Evolutionary conservation across 2,329 filamentous ascomycete species (phyloP).

Genomic region (Alternaria gaisen): DNA sequence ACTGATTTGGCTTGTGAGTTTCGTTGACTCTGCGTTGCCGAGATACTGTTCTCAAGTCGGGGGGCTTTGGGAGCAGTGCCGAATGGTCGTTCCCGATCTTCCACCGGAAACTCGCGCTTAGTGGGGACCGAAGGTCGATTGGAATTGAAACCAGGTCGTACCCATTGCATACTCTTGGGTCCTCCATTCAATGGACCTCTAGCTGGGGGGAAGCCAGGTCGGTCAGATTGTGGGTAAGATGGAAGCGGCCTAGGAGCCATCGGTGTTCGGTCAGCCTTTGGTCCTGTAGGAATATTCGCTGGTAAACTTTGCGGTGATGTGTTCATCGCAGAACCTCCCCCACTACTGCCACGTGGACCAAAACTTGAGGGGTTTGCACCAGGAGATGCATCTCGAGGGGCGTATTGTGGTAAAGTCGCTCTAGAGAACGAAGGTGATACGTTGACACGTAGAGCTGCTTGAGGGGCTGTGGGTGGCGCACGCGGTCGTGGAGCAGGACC

Average conservation of each 20-base stretch:
- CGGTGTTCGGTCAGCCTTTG: slow-evolving; percentile 48
- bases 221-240: slow-evolving; percentile 43
- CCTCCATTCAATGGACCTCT: slow-evolving; percentile 46
- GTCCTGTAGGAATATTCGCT: slow-evolving; percentile 52
- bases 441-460: slow-evolving; percentile 42
- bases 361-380: slow-evolving; percentile 32
- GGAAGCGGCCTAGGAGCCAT: slow-evolving; percentile 42
- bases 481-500: slow-evolving; percentile 41
- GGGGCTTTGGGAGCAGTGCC: slow-evolving; percentile 46
- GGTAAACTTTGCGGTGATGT: slow-evolving; percentile 50
- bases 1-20: slow-evolving; percentile 36
- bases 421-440: slow-evolving; percentile 46
- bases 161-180: slow-evolving; percentile 54
- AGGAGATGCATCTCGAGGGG: slow-evolving; percentile 40
- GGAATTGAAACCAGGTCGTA: slow-evolving; percentile 51
- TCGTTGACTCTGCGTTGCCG: slow-evolving; percentile 30
- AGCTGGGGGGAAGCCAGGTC: slow-evolving; percentile 36
- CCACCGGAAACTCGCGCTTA: slow-evolving; percentile 56
- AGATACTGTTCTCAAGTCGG: slow-evolving; percentile 37
- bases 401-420: slow-evolving; percentile 35
- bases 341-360: slow-evolving; percentile 35
- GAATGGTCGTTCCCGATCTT: slow-evolving; percentile 53
- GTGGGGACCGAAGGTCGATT: slow-evolving; percentile 50
- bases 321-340: slow-evolving; percentile 33
- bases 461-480: slow-evolving; percentile 45